Evolutionary conservation across 805 yeast species (phyloP), one percentile per base, ranked within the genome.

Genomic region (Cyberlindnera xylosilytica): DNA sequence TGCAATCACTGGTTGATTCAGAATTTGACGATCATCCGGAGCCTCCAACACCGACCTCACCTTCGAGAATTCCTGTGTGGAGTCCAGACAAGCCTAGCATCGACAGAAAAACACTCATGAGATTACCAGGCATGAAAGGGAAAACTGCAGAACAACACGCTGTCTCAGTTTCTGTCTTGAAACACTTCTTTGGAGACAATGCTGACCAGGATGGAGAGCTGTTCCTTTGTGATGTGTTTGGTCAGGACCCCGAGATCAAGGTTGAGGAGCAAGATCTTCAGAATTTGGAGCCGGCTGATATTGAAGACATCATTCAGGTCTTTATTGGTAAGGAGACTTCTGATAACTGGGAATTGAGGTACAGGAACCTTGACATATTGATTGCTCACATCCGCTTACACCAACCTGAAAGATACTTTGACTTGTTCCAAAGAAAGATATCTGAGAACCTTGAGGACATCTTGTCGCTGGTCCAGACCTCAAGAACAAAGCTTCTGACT

Each of bases 321-420:
- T 58, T 42, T 18, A 26, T 31, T 7, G 56, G 51, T 0, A 45
- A 37, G 34, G 60, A 55, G 26, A 47, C 52, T 1, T 49, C 59
- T 0, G 49, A 43, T n/a, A 55, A 53, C 36, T 58, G 60, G 61
- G 37, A 38, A 8, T 22, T 19, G 2, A 42, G 51, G 19, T 44
- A 32, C 34, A 37, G 46, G 3, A 34, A 38, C n/a, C 38, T 58
- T 31, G 59, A 49, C 27, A 24, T 46, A 2, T 34, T 58, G 35
- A 53, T 58, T 16, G 53, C 50, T 3, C 53, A 48, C 33, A 27
- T 53, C 2, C 49, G 61, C 19, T 36, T 42, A 0, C 54, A 37
- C 17, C 24, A 39, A 1, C 60, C 61, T 1, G 41, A 32, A 16
- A 24, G 31, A 3, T 30, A 38, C 16, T 47, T 45, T 30, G 41